A percentile compares a stretch with the other conserved stretches of the same genome.
Conservation (phyloP, 371 early-diverging fungal genomes). For the Mucor irregularis region DNA sequence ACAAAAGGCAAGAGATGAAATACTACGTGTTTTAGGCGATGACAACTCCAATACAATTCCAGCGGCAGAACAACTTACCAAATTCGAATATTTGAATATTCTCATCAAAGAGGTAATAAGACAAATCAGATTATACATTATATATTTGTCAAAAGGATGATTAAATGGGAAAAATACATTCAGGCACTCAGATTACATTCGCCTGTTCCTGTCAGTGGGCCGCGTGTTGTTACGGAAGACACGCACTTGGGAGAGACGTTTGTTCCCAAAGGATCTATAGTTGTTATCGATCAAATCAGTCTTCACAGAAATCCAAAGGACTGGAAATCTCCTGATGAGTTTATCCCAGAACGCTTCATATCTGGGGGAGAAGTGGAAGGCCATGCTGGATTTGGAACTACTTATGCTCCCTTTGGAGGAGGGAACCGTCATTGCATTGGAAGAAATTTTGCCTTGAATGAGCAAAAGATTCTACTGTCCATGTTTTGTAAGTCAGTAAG, state of each 20-base stretch:
- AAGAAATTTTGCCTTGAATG: constrained; percentile 43
- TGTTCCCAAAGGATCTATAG: constrained; percentile 45
- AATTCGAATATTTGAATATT: constrained; percentile 45
- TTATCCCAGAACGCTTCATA: constrained; percentile 10
- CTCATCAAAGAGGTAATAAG: constrained; percentile 30
- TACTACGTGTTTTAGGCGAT: constrained; percentile 13
- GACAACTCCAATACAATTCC: constrained; percentile 11
- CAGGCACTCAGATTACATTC: constrained; percentile 18
- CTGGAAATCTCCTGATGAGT: constrained; percentile 15
- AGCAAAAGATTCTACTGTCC: constrained; percentile 44
- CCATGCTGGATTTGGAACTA: constrained; percentile 10
- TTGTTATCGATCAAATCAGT: constrained; percentile 41
- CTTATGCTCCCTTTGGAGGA: constrained; percentile 34
- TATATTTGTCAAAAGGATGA: neutral
- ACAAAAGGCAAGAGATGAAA: constrained; percentile 13
- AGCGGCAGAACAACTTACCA: constrained; percentile 33
- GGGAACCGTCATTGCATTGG: constrained; percentile 36
- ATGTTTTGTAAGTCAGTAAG: constrained; percentile 42
- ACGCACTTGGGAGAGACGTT: constrained; percentile 38
- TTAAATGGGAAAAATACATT: neutral
- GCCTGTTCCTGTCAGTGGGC: constrained; percentile 4
- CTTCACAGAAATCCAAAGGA: constrained; percentile 32
- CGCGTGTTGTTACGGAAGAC: constrained; percentile 33
- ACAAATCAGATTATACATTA: neutral
- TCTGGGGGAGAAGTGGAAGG: constrained; percentile 14